These are phyloP conservation scores for Orbilia blumenaviensis DNA, from an alignment of 2,329 filamentous ascomycete species.

Conservation along the genomic window DNA sequence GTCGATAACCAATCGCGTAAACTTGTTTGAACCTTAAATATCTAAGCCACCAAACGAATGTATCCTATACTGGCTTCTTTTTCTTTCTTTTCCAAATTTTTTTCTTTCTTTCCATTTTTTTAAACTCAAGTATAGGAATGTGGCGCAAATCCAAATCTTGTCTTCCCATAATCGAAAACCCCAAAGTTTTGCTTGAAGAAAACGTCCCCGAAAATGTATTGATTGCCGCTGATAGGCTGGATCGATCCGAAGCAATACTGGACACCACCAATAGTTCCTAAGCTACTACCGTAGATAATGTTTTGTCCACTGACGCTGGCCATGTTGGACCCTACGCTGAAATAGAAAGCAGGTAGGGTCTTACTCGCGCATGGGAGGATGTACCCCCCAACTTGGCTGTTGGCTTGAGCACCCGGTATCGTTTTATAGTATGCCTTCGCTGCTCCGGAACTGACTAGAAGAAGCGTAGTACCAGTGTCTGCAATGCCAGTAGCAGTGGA, in stretches of 20 bases:
- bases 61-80: too few relatives aligned
- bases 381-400: slow-evolving; percentile 37
- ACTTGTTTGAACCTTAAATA: background rate
- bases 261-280: slow-evolving; percentile 15
- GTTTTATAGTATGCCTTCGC: slow-evolving; percentile 65
- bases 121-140: slow-evolving; percentile 15
- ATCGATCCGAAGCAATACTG: slow-evolving; percentile 33
- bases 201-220: slow-evolving; percentile 82
- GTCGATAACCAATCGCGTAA: background rate
- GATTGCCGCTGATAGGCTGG: slow-evolving; percentile 36
- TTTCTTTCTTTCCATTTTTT: too few relatives aligned
- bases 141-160: slow-evolving; percentile 67
- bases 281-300: slow-evolving; percentile 31
- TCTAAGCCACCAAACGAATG: background rate
- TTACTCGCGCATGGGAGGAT: slow-evolving; percentile 21
- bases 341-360: slow-evolving; percentile 14
- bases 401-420: slow-evolving; percentile 62
- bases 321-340: slow-evolving; percentile 27
- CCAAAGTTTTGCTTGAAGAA: slow-evolving; percentile 91
- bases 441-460: slow-evolving; percentile 68
- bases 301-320: slow-evolving; percentile 12
- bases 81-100: background rate
- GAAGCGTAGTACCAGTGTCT: slow-evolving; percentile 72
- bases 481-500: slow-evolving; percentile 65
- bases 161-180: slow-evolving; percentile 79